These are phyloP conservation scores for Ocimum tenuiflorum DNA, from an alignment of 257 asterid genomes.

Conservation along the genomic window DNA sequence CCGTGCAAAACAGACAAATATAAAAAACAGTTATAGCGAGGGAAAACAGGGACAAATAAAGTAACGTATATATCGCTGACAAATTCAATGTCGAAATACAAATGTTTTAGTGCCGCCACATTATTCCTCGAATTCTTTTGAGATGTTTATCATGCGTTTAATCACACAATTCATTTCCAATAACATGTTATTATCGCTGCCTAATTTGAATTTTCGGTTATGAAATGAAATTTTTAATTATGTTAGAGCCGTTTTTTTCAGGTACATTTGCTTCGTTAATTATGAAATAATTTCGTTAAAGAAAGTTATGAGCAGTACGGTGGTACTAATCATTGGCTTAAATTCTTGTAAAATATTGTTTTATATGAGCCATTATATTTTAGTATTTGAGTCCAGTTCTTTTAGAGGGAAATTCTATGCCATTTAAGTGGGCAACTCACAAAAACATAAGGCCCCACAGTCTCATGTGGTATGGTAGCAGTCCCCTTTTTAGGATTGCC, in stretches of 20 bases:
- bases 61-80: conserved; percentile 13
- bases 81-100: not conserved
- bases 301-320: conserved; percentile 6
- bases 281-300: conserved; percentile 21
- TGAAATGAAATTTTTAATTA: not conserved
- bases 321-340: conserved; percentile 20
- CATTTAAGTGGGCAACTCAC: too few relatives aligned
- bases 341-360: conserved; percentile 10
- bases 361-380: not conserved
- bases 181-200: not conserved
- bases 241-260: not conserved
- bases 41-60: conserved; percentile 17
- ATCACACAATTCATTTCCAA: conserved; percentile 3
- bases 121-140: too few relatives aligned
- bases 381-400: not conserved
- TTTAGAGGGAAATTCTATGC: not conserved
- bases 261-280: not conserved
- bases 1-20: conserved; percentile 8
- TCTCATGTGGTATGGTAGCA: too few relatives aligned
- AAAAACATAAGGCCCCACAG: too few relatives aligned
- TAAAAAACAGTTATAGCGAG: conserved; percentile 13
- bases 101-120: too few relatives aligned
- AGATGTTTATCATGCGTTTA: not conserved
- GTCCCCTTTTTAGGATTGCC: too few relatives aligned
- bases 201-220: conserved; percentile 22